phyloP scores from a whole-genome alignment of 148 eudicot genomes.

The Diospyros lotus region DNA sequence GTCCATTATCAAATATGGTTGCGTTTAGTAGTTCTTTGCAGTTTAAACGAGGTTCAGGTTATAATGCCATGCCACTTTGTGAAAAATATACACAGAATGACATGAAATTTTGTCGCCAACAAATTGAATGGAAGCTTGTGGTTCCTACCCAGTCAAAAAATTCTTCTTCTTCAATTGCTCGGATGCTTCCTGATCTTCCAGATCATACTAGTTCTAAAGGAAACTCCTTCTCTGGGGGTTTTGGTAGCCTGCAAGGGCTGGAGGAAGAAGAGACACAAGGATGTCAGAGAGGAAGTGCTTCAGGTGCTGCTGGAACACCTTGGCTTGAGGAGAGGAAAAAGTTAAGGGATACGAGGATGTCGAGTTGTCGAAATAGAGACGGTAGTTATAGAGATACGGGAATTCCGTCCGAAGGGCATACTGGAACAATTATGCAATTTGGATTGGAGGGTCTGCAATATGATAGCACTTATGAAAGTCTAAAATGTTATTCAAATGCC shows the following conservation, averaged over 20 bases:
- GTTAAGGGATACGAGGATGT: constrained; percentile 10
- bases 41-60: constrained; percentile 22
- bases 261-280: constrained; percentile 11
- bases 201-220: constrained; percentile 5
- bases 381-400: background rate
- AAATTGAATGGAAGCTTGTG: constrained; percentile 11
- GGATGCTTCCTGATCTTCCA: constrained; percentile 12
- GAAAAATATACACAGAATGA: constrained; percentile 17
- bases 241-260: background rate
- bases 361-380: background rate
- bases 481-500: constrained; percentile 7
- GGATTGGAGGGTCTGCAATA: background rate
- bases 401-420: background rate
- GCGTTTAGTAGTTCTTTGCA: constrained; percentile 20
- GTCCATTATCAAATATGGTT: constrained; percentile 16
- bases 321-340: constrained; percentile 8
- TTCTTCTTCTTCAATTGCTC: constrained; percentile 14
- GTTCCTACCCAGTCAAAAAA: constrained; percentile 12
- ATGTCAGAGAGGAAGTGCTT: background rate
- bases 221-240: constrained; percentile 2
- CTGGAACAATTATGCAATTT: background rate
- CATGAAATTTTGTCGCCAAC: constrained; percentile 13
- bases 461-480: constrained; percentile 11
- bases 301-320: constrained; percentile 6
- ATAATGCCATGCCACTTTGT: constrained; percentile 20